A percentile compares a stretch with the other conserved stretches of the same genome.
Evolutionary conservation across 441 rosid species (phyloP).

Genomic region (Aquilaria agallochum): DNA sequence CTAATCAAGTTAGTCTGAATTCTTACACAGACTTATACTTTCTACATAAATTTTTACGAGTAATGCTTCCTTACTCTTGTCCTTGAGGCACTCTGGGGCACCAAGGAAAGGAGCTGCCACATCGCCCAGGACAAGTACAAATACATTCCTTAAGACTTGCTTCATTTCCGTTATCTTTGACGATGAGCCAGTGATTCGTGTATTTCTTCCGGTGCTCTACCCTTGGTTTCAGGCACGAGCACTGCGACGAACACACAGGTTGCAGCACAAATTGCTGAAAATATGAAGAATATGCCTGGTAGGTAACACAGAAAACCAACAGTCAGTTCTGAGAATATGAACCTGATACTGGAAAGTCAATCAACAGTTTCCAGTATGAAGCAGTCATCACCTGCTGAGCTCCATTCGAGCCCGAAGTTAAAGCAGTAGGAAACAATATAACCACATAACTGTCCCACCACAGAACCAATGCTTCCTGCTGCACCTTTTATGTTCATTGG

Average conservation of each 20-base stretch:
- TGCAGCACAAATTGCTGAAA: conserved; percentile 25
- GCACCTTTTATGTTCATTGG: conserved; percentile 50
- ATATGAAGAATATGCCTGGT: conserved; percentile 55
- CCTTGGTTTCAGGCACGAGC: conserved; percentile 58
- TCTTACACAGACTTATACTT: no score
- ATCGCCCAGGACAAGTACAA: no score
- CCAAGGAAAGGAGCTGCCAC: no score
- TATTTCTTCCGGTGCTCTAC: conserved; percentile 51
- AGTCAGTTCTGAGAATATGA: not conserved
- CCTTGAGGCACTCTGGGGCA: no score
- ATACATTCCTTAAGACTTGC: no score
- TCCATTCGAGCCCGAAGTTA: conserved; percentile 63
- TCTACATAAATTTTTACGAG: no score
- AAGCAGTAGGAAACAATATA: conserved; percentile 45
- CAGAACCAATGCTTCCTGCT: conserved; percentile 54
- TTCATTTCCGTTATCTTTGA: not conserved
- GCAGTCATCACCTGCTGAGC: conserved; percentile 37
- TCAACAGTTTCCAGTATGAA: no score
- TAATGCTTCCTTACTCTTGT: no score
- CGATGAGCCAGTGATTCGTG: conserved; percentile 18
- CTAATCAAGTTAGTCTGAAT: no score
- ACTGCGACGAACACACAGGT: conserved; percentile 33
- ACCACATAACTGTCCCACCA: conserved; percentile 39
- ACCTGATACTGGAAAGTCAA: no score
- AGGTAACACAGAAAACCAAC: not conserved